Evolutionary conservation across 2,329 filamentous ascomycete genomes (phyloP).

Genomic region (Paramyrothecium roridum): DNA sequence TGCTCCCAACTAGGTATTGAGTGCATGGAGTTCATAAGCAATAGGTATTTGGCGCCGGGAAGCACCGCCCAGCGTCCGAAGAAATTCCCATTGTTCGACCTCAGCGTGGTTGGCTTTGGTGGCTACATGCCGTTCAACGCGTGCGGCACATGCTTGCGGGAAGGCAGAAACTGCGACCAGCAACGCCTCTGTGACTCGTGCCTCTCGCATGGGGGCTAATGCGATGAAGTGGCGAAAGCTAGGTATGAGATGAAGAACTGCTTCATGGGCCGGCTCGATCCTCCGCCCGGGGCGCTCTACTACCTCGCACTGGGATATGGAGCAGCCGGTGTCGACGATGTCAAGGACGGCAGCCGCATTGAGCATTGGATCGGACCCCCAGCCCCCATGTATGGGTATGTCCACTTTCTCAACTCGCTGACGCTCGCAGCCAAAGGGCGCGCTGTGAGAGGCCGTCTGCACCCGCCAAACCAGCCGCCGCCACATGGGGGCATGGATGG

Average conservation of each 20-base stretch:
- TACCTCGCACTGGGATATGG: slow-evolving; percentile 28
- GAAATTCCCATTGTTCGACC: slow-evolving; percentile 19
- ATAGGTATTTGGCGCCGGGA: background rate
- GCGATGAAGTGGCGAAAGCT: slow-evolving; percentile 9
- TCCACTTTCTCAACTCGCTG: background rate
- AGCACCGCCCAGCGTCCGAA: too few species aligned
- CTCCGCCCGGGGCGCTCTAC: slow-evolving; percentile 24
- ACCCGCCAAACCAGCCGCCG: background rate
- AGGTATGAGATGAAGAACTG: slow-evolving; percentile 8
- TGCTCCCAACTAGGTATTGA: slow-evolving; percentile 27
- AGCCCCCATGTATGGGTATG: slow-evolving; percentile 9
- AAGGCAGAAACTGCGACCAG: slow-evolving; percentile 26
- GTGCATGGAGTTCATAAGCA: slow-evolving; percentile 12
- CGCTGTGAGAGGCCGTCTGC: background rate
- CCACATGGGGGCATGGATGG: slow-evolving; percentile 4
- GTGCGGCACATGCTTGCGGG: slow-evolving; percentile 18
- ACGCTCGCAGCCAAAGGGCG: background rate
- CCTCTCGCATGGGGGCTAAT: slow-evolving; percentile 5
- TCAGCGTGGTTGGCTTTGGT: slow-evolving; percentile 28
- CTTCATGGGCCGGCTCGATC: slow-evolving; percentile 9
- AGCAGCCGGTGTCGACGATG: slow-evolving; percentile 15
- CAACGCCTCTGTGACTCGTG: slow-evolving; percentile 35
- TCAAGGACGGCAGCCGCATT: slow-evolving; percentile 12
- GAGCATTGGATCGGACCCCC: slow-evolving; percentile 19
- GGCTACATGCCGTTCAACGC: slow-evolving; percentile 17